These are phyloP conservation scores for Ophiognomonia clavigignenti-juglandacearum DNA, from an alignment of 2,329 filamentous ascomycete species.

Conservation along the genomic window DNA sequence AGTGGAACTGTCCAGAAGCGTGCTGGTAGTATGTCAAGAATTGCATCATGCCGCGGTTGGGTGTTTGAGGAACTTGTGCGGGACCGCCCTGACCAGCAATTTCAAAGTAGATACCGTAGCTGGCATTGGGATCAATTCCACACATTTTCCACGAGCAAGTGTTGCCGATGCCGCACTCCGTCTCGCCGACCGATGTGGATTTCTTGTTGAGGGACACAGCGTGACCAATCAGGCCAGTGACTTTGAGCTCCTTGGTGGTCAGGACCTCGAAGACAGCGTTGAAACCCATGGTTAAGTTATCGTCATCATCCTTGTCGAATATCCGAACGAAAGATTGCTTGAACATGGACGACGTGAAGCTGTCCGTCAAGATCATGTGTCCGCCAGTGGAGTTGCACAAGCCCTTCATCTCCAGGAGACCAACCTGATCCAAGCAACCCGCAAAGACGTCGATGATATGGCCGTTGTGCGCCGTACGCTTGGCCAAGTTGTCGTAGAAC, in stretches of 20 bases:
- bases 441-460: conserved; percentile 98
- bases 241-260: conserved; percentile 96
- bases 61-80: conserved; percentile 75
- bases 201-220: conserved; percentile 98
- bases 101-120: conserved; percentile 96
- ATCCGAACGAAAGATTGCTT: conserved; percentile 96
- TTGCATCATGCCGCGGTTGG: conserved; percentile 93
- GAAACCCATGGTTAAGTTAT: conserved; percentile 96
- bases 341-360: conserved; percentile 98
- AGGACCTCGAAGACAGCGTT: conserved; percentile 94
- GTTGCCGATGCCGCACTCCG: conserved; percentile 96
- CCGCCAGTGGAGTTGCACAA: conserved; percentile 93
- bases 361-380: conserved; percentile 97
- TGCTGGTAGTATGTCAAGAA: conserved; percentile 99
- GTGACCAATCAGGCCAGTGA: conserved; percentile 94
- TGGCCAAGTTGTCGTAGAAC: conserved; percentile 94
- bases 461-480: conserved; percentile 91
- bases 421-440: conserved; percentile 94
- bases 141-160: conserved; percentile 99
- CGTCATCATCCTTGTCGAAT: conserved; percentile 93
- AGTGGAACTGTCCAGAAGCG: conserved; percentile 90
- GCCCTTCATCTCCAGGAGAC: conserved; percentile 96
- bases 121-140: conserved; percentile 88
- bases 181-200: conserved; percentile 93
- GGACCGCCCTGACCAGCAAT: conserved; percentile 91